A percentile compares a stretch with the other conserved stretches of the same genome.
phyloP scores from a whole-genome alignment of 2,329 filamentous ascomycete genomes.

The Myotisia sp. region DNA sequence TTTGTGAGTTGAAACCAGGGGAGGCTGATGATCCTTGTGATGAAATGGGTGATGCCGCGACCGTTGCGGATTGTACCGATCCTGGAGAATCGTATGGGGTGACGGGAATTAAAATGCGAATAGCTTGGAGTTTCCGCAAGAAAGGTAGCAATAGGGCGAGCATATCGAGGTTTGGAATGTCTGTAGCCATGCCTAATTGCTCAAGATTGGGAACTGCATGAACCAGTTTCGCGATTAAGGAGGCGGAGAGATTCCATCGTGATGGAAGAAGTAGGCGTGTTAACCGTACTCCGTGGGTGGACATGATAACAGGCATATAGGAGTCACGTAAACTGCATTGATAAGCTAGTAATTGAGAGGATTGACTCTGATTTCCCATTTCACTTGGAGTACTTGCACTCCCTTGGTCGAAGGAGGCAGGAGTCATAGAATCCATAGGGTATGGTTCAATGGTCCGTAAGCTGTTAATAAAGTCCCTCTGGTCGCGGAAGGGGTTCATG shows the following conservation, averaged over 20 bases:
- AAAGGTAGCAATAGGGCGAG: slow-evolving; percentile 27
- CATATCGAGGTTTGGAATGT: slow-evolving; percentile 27
- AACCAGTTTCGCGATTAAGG: slow-evolving; percentile 38
- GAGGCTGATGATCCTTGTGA: not conserved
- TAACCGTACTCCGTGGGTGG: slow-evolving; percentile 38
- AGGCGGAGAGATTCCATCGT: slow-evolving; percentile 38
- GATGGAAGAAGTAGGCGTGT: slow-evolving; percentile 44
- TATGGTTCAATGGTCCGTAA: slow-evolving; percentile 9
- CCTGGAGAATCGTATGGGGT: slow-evolving; percentile 7
- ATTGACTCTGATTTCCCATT: not conserved
- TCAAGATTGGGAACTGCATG: slow-evolving; percentile 43
- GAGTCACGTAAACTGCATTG: slow-evolving; percentile 23
- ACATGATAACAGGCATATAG: slow-evolving; percentile 35
- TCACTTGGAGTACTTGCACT: slow-evolving; percentile 8
- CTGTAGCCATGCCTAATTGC: slow-evolving; percentile 41
- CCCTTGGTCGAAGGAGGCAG: slow-evolving; percentile 4
- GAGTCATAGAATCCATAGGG: slow-evolving; percentile 7
- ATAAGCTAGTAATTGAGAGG: slow-evolving; percentile 12
- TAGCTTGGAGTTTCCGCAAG: slow-evolving; percentile 25
- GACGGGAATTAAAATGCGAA: slow-evolving; percentile 30
- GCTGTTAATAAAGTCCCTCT: slow-evolving; percentile 21
- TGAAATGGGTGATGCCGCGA: not conserved
- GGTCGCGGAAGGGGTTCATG: slow-evolving; percentile 27
- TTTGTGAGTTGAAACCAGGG: not conserved
- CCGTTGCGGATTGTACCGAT: not conserved